phyloP scores from a whole-genome alignment of 2,329 filamentous ascomycete genomes.

The Aspergillus costaricaensis region DNA sequence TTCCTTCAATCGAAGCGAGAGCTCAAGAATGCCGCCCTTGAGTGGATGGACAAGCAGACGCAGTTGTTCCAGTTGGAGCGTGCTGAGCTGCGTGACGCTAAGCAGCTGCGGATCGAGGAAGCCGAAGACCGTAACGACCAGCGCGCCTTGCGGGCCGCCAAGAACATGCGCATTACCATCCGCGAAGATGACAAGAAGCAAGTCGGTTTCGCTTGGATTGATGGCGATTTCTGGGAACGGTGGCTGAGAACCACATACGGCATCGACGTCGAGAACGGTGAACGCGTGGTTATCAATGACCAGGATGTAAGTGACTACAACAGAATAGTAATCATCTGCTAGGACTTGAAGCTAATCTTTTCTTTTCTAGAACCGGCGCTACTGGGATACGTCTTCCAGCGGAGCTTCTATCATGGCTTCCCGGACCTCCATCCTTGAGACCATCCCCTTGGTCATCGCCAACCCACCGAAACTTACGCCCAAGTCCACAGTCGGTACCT shows the following conservation, averaged over 20 bases:
- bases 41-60: constrained; percentile 98
- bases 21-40: constrained; percentile 90
- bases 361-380: constrained; percentile 72
- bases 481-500: constrained; percentile 52
- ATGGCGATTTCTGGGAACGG: constrained; percentile 94
- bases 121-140: constrained; percentile 92
- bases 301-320: constrained; percentile 72
- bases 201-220: constrained; percentile 95
- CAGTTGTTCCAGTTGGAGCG: constrained; percentile 89
- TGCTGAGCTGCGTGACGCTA: constrained; percentile 89
- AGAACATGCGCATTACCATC: constrained; percentile 89
- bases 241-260: constrained; percentile 97
- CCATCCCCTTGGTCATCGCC: constrained; percentile 56
- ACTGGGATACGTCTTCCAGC: constrained; percentile 90
- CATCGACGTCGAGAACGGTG: constrained; percentile 80
- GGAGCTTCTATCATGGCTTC: constrained; percentile 88
- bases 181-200: constrained; percentile 83
- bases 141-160: constrained; percentile 80
- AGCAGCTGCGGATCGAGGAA: constrained; percentile 94
- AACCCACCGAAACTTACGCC: constrained; percentile 51
- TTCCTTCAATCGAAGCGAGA: constrained; percentile 79
- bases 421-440: constrained; percentile 87
- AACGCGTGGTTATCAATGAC: constrained; percentile 94
- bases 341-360: constrained; percentile 29
- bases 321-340: neutral